These are phyloP conservation scores for Pythium plurisporium DNA, from an alignment of 352 stramenopile genomes.

Conservation along the genomic window DNA sequence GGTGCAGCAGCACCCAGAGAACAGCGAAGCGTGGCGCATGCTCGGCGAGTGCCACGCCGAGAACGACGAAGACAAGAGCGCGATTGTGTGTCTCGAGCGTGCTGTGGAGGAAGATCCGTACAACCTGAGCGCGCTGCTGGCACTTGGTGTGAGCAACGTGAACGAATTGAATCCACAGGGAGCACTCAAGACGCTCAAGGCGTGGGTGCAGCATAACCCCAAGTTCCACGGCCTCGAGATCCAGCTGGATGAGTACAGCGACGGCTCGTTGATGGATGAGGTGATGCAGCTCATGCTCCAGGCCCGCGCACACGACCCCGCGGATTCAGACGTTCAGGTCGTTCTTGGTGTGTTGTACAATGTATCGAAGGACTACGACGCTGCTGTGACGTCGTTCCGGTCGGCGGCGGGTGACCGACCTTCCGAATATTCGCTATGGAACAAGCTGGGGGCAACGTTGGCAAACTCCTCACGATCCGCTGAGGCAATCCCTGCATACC, in stretches of 20 bases:
- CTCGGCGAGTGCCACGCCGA: slow-evolving; percentile 94
- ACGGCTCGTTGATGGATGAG: slow-evolving; percentile 90
- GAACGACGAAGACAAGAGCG: slow-evolving; percentile 95
- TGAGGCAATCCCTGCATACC: slow-evolving; percentile 92
- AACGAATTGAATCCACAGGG: slow-evolving; percentile 95
- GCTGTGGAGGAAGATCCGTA: slow-evolving; percentile 95
- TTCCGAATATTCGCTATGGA: slow-evolving; percentile 96
- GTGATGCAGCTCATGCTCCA: slow-evolving; percentile 94
- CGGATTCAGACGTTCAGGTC: slow-evolving; percentile 80
- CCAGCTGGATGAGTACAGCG: slow-evolving; percentile 82
- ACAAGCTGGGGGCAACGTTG: slow-evolving; percentile 97
- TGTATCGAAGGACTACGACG: slow-evolving; percentile 95
- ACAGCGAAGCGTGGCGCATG: slow-evolving; percentile 94
- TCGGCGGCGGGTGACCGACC: slow-evolving; percentile 73
- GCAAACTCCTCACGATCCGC: slow-evolving; percentile 93
- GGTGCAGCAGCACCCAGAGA: slow-evolving; percentile 90
- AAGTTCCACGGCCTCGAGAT: slow-evolving; percentile 95
- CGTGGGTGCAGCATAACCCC: slow-evolving; percentile 96
- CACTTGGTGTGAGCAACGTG: slow-evolving; percentile 94
- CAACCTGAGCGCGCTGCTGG: slow-evolving; percentile 90
- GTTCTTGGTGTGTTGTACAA: slow-evolving; percentile 97
- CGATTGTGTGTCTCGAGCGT: slow-evolving; percentile 93
- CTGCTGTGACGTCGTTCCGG: slow-evolving; percentile 88
- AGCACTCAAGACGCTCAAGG: slow-evolving; percentile 91
- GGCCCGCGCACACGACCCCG: slow-evolving; percentile 71